These are phyloP conservation scores for Fomitopsis palustris DNA, from an alignment of 1,284 basidiomycete species.

Conservation along the genomic window DNA sequence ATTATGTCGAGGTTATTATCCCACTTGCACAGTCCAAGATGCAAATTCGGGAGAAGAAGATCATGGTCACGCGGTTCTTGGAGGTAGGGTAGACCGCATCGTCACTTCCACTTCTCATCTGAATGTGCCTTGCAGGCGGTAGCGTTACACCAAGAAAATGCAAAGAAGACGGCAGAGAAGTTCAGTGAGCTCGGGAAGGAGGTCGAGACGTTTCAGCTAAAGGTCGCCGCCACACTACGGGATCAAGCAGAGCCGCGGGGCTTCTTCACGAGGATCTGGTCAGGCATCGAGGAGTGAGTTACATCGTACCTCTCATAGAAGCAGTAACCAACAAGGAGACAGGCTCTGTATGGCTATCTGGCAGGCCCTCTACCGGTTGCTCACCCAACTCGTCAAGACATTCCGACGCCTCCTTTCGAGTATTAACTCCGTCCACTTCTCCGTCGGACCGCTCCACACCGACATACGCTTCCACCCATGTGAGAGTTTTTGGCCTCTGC, in stretches of 20 bases:
- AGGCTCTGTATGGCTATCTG: constrained; percentile 28
- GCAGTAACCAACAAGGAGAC: background rate
- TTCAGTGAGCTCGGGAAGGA: constrained; percentile 26
- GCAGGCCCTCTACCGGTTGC: constrained; percentile 18
- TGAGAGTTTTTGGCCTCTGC: background rate
- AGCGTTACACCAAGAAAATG: constrained; percentile 24
- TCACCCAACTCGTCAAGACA: constrained; percentile 20
- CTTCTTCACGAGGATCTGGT: constrained; percentile 23
- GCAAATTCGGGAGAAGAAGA: constrained; percentile 22
- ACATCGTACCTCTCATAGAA: background rate
- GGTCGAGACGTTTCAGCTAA: constrained; percentile 28
- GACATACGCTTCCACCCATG: constrained; percentile 6
- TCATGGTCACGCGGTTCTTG: constrained; percentile 31
- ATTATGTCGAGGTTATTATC: constrained; percentile 25
- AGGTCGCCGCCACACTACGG: constrained; percentile 25
- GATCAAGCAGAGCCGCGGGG: constrained; percentile 23
- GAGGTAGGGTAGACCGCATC: constrained; percentile 15
- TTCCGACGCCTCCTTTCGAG: constrained; percentile 25
- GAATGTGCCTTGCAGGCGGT: constrained; percentile 16
- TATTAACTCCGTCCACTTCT: constrained; percentile 25
- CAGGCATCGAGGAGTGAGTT: constrained; percentile 25
- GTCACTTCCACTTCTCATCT: background rate
- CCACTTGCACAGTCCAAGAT: constrained; percentile 26
- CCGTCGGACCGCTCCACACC: constrained; percentile 12
- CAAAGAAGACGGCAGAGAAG: constrained; percentile 17